phyloP scores from a whole-genome alignment of 1,284 basidiomycete species.

The Pterulicium gracile region DNA sequence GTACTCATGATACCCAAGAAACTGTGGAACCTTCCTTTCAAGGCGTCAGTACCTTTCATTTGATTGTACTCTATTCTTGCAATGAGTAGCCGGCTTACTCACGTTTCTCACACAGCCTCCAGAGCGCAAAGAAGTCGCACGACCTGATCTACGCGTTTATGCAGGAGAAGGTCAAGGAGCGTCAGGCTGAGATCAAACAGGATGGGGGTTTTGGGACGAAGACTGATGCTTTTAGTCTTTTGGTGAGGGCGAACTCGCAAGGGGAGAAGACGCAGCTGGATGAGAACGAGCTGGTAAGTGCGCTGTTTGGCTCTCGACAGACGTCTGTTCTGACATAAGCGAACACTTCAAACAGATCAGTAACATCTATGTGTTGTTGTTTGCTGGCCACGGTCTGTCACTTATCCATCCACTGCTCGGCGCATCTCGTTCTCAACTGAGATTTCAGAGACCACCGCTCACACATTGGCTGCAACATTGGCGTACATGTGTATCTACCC shows the following conservation, averaged over 20 bases:
- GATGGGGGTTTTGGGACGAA: constrained; percentile 11
- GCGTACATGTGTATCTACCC: constrained; percentile 32
- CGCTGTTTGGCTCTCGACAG: neutral
- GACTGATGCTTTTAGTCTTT: constrained; percentile 34
- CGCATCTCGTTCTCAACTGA: neutral
- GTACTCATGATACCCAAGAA: constrained; percentile 23
- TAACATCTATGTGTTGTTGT: constrained; percentile 40
- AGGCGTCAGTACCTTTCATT: constrained; percentile 20
- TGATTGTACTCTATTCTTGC: neutral
- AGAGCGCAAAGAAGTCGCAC: constrained; percentile 14
- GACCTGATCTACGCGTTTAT: constrained; percentile 26
- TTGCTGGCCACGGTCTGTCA: constrained; percentile 42
- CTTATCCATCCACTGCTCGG: neutral
- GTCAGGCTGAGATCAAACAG: constrained; percentile 22
- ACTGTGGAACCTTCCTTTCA: constrained; percentile 30
- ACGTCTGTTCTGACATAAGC: neutral
- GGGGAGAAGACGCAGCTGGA: constrained; percentile 29
- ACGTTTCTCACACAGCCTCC: constrained; percentile 11
- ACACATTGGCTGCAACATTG: constrained; percentile 35
- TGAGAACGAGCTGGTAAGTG: constrained; percentile 35
- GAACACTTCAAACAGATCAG: constrained; percentile 28
- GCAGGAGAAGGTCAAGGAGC: constrained; percentile 25
- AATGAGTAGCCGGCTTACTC: constrained; percentile 3
- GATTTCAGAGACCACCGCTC: constrained; percentile 36
- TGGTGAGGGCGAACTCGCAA: constrained; percentile 40